Evolutionary conservation across 345 rosid genomes (phyloP).

Genomic region (Lumnitzera racemosa): DNA sequence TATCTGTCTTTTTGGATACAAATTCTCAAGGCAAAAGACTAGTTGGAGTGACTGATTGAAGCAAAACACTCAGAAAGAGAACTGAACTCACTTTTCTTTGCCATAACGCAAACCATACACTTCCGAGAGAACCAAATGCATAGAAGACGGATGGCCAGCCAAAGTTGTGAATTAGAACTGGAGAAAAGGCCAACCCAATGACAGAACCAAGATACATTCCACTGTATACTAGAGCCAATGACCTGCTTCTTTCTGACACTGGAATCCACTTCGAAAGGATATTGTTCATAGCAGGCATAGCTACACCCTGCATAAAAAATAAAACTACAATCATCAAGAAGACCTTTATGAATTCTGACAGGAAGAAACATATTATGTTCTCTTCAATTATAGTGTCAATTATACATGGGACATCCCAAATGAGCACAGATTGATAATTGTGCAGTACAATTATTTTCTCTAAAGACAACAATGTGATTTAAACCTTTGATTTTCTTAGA

Average conservation of each 20-base stretch:
- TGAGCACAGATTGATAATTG: too few relatives aligned
- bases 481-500: too few relatives aligned
- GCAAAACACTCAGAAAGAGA: slow-evolving; percentile 8
- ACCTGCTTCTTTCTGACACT: slow-evolving; percentile 96
- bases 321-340: too few relatives aligned
- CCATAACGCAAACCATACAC: slow-evolving; percentile 86
- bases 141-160: slow-evolving; percentile 99
- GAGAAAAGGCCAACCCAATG: slow-evolving; percentile 80
- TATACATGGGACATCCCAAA: too few relatives aligned
- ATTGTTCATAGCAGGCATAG: slow-evolving; percentile 99
- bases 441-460: too few relatives aligned
- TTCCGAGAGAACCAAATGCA: slow-evolving; percentile 90
- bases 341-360: too few relatives aligned
- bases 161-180: slow-evolving; percentile 66
- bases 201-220: slow-evolving; percentile 99
- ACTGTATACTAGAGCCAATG: slow-evolving; percentile 88
- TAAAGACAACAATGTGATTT: too few relatives aligned
- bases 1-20: too few relatives aligned
- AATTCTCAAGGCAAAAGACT: background rate
- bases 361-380: too few relatives aligned
- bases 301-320: slow-evolving; percentile 66
- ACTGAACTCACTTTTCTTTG: slow-evolving; percentile 41
- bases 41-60: background rate
- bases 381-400: too few relatives aligned
- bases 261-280: slow-evolving; percentile 96